These are phyloP conservation scores for Lactifluus echinatus DNA, from an alignment of 768 basidiomycete genomes.

Conservation along the genomic window DNA sequence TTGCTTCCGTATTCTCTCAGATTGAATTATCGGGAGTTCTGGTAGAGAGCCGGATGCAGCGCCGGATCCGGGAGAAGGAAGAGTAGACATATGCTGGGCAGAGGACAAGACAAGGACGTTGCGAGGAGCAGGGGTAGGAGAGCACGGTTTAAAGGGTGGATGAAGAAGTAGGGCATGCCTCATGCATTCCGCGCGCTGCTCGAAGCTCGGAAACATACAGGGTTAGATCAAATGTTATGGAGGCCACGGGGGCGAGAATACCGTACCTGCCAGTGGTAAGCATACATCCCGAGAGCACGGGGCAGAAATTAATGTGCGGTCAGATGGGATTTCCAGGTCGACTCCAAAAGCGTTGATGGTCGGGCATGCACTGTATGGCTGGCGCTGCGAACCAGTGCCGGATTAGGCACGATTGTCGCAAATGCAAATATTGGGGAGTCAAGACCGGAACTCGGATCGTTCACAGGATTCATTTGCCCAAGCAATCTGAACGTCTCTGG, in stretches of 20 bases:
- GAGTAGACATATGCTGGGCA: too few relatives aligned
- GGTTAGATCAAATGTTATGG: background rate
- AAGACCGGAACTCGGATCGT: background rate
- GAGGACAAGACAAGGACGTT: background rate
- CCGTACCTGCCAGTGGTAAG: background rate
- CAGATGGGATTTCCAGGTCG: background rate
- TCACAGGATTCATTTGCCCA: background rate
- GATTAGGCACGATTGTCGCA: background rate
- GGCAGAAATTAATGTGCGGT: background rate
- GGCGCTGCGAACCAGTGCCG: background rate
- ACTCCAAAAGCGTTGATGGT: background rate
- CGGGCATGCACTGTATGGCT: background rate
- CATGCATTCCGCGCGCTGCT: conserved; percentile 2
- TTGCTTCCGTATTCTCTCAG: background rate
- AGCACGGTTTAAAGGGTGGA: background rate
- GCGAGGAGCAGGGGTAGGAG: background rate
- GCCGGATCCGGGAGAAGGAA: background rate
- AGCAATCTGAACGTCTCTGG: background rate
- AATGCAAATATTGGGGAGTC: too few relatives aligned
- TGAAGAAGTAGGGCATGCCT: background rate
- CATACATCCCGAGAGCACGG: background rate
- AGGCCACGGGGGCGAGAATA: background rate
- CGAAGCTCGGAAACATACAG: background rate
- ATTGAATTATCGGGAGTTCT: background rate
- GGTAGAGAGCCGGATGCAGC: background rate